Conservation (phyloP, 2,329 filamentous ascomycete species). For the Mycogone perniciosa region DNA sequence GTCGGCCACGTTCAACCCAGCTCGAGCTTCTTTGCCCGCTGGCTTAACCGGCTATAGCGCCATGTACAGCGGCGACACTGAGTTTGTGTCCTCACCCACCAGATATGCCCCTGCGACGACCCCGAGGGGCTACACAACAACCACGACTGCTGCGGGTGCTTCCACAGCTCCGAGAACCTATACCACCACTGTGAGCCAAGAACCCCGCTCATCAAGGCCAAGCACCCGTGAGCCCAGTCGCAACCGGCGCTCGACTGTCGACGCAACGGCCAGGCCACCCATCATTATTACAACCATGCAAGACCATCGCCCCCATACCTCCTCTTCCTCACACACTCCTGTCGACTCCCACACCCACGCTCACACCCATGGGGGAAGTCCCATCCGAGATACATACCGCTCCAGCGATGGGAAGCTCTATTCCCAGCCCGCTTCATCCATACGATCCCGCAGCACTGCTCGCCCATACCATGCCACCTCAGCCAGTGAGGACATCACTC, state of each 20-base stretch:
- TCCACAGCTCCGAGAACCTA: slow-evolving; percentile 49
- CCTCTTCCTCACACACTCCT: slow-evolving; percentile 33
- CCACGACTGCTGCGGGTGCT: slow-evolving; percentile 28
- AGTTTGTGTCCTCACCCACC: slow-evolving; percentile 41
- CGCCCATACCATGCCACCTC: slow-evolving; percentile 43
- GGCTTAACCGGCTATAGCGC: slow-evolving; percentile 44
- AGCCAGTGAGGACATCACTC: slow-evolving; percentile 46
- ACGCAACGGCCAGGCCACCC: slow-evolving; percentile 43
- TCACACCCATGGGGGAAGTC: slow-evolving; percentile 40
- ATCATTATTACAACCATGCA: slow-evolving; percentile 53
- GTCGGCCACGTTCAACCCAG: slow-evolving; percentile 41
- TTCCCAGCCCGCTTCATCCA: slow-evolving; percentile 52
- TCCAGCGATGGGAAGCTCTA: slow-evolving; percentile 47
- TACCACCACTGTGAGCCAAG: slow-evolving; percentile 41
- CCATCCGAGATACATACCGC: slow-evolving; percentile 45
- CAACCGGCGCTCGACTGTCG: slow-evolving; percentile 46
- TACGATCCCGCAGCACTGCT: slow-evolving; percentile 43
- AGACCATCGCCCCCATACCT: slow-evolving; percentile 34
- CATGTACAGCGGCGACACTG: slow-evolving; percentile 45
- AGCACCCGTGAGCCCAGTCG: slow-evolving; percentile 44
- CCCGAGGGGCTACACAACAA: slow-evolving; percentile 28
- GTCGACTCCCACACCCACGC: slow-evolving; percentile 31
- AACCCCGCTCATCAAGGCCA: slow-evolving; percentile 41
- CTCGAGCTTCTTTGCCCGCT: slow-evolving; percentile 48
- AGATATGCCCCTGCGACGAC: slow-evolving; percentile 27